phyloP scores from a whole-genome alignment of 2,329 filamentous ascomycete species.

The Stylonectria norvegica region DNA sequence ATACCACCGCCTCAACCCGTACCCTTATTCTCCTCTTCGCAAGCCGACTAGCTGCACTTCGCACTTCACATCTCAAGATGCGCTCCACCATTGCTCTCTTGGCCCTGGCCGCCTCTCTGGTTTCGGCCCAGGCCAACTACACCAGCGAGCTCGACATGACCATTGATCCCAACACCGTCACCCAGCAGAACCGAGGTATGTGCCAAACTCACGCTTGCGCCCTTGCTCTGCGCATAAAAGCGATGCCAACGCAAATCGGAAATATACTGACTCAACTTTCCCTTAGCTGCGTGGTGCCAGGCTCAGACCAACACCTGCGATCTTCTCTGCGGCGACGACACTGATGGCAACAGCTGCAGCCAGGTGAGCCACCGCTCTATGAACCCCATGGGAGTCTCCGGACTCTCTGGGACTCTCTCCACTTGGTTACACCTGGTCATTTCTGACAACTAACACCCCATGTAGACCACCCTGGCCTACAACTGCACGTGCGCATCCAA shows the following conservation, averaged over 20 bases:
- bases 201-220: slow-evolving; percentile 2
- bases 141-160: slow-evolving; percentile 40
- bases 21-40: background rate
- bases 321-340: slow-evolving; percentile 42
- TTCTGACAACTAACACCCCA: slow-evolving; percentile 7
- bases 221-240: slow-evolving; percentile 2
- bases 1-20: background rate
- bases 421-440: background rate
- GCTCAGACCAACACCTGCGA: slow-evolving; percentile 50
- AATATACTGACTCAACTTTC: slow-evolving; percentile 11
- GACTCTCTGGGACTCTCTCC: no score
- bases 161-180: slow-evolving; percentile 39
- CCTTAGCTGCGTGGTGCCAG: slow-evolving; percentile 48
- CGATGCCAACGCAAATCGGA: background rate
- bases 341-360: slow-evolving; percentile 43
- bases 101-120: slow-evolving; percentile 43
- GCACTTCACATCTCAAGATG: slow-evolving; percentile 34
- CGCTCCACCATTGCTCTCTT: slow-evolving; percentile 39
- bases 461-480: slow-evolving; percentile 43
- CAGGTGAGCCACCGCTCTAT: slow-evolving; percentile 37
- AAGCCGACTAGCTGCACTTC: background rate
- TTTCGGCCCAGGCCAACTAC: slow-evolving; percentile 45
- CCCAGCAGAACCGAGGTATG: slow-evolving; percentile 39
- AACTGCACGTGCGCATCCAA: slow-evolving; percentile 48
- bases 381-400: no score